Evolutionary conservation across 2,329 filamentous ascomycete species (phyloP).

Genomic region (Neonectria sp.): DNA sequence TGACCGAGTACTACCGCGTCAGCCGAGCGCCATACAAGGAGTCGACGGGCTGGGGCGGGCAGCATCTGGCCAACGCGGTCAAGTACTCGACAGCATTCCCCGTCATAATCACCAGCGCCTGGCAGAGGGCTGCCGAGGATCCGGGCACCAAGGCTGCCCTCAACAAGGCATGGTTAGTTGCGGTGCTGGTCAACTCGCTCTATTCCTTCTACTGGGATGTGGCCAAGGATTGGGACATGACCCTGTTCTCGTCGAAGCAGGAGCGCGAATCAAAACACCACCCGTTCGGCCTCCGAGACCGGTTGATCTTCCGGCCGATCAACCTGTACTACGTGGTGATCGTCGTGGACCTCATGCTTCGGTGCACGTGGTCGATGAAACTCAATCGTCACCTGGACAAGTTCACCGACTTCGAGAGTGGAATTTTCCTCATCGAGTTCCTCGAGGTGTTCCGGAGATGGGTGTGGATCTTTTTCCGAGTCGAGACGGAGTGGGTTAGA

Average conservation of each 20-base stretch:
- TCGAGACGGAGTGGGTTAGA: conserved; percentile 93
- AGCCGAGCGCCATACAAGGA: conserved; percentile 69
- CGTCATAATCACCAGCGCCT: conserved; percentile 84
- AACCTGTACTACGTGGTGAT: conserved; percentile 89
- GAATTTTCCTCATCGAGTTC: conserved; percentile 89
- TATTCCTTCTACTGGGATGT: conserved; percentile 99
- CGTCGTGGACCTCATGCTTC: conserved; percentile 81
- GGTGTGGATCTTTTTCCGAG: conserved; percentile 97
- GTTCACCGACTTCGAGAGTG: conserved; percentile 88
- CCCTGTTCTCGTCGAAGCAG: conserved; percentile 76
- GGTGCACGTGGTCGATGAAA: conserved; percentile 94
- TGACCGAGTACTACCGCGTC: conserved; percentile 88
- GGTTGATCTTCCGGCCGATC: conserved; percentile 80
- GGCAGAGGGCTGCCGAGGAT: conserved; percentile 74
- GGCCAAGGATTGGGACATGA: conserved; percentile 95
- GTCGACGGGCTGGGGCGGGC: conserved; percentile 80
- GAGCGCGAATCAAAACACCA: conserved; percentile 75
- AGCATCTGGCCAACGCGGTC: conserved; percentile 92
- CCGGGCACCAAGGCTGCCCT: conserved; percentile 59
- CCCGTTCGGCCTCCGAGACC: conserved; percentile 82
- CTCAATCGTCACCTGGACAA: conserved; percentile 86
- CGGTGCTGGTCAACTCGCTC: conserved; percentile 85
- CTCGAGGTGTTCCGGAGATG: conserved; percentile 91
- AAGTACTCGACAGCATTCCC: conserved; percentile 98
- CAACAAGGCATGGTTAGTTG: conserved; percentile 76